Percentiles rank a stretch among this genome's conserved stretches.
Conservation (phyloP, 2,329 filamentous ascomycete genomes). For the Blastomyces parvus region DNA sequence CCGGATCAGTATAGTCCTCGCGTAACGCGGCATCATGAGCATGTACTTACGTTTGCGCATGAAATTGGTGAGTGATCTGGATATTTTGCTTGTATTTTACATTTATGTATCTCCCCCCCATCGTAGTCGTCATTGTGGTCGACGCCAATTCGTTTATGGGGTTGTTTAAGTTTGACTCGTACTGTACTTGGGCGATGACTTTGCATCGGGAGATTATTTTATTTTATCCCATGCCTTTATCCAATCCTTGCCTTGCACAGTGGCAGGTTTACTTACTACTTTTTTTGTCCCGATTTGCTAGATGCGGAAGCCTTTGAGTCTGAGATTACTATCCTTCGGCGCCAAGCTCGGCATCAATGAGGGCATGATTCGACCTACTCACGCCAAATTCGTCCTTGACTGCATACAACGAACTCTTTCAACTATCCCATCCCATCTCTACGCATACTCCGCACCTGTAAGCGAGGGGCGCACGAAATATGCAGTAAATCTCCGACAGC, state of each 20-base stretch:
- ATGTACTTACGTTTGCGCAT: slow-evolving; percentile 33
- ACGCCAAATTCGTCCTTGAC: no score
- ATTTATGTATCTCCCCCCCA: not conserved
- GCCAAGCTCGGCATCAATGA: not conserved
- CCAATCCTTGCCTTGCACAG: not conserved
- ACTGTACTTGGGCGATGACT: not conserved
- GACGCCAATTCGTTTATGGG: slow-evolving; percentile 5
- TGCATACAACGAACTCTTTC: no score
- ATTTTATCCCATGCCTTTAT: not conserved
- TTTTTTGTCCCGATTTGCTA: slow-evolving; percentile 13
- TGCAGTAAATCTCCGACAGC: no score
- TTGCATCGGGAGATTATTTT: not conserved
- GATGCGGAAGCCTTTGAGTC: slow-evolving; percentile 33
- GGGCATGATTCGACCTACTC: not conserved
- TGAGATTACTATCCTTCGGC: slow-evolving; percentile 24
- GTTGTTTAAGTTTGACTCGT: not conserved
- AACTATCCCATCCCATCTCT: no score
- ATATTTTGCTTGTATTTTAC: not conserved
- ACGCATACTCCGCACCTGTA: no score
- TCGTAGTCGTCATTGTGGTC: slow-evolving; percentile 6
- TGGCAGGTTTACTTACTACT: not conserved
- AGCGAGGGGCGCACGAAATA: no score
- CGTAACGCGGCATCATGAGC: slow-evolving; percentile 27
- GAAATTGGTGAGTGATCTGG: slow-evolving; percentile 22
- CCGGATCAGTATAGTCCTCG: slow-evolving; percentile 42